A percentile compares a stretch with the other conserved stretches of the same genome.
Evolutionary conservation across 768 basidiomycete species (phyloP).

Genomic region (Lactarius sanguifluus): DNA sequence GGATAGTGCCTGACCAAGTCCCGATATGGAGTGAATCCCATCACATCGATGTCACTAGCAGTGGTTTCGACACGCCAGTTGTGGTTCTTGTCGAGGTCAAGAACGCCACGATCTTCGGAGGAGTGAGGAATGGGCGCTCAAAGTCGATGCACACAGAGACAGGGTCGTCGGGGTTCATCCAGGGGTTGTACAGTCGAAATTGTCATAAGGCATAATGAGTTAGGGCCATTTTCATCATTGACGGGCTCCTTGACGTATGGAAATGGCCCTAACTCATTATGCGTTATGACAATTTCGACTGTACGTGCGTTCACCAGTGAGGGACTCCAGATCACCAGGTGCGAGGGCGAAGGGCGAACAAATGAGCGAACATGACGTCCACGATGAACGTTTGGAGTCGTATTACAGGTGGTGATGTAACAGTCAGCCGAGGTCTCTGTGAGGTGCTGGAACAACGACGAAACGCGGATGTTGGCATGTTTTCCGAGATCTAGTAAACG

Average conservation of each 20-base stretch:
- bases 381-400: too few species aligned
- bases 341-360: background rate
- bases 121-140: background rate
- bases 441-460: background rate
- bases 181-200: too few species aligned
- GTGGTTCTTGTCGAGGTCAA: background rate
- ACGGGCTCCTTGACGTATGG: too few species aligned
- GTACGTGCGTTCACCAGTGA: background rate
- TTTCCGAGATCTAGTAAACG: background rate
- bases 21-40: background rate
- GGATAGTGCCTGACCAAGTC: background rate
- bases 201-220: too few species aligned
- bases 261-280: too few species aligned
- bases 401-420: background rate
- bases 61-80: background rate
- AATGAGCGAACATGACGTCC: background rate
- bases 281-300: too few species aligned
- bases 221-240: too few species aligned
- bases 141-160: background rate
- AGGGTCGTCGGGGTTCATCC: background rate
- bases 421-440: background rate
- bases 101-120: background rate
- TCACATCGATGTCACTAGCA: background rate
- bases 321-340: background rate
- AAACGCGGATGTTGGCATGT: background rate